Evolutionary conservation across 352 stramenopile genomes (phyloP).

Genomic region (Peronospora farinosa): DNA sequence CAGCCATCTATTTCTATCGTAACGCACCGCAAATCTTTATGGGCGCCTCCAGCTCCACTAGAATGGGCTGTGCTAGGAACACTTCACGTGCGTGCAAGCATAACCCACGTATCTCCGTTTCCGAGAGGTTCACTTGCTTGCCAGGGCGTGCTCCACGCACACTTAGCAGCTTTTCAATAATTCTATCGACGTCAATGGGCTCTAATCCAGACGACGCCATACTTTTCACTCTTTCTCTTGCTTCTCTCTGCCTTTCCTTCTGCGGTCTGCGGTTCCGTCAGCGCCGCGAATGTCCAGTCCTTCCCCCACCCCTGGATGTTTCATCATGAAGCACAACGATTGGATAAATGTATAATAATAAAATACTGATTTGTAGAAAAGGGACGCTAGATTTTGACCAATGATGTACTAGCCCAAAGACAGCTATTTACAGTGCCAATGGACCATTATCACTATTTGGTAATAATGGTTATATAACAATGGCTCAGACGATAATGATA

Average conservation of each 20-base stretch:
- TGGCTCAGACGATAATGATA: too few relatives aligned
- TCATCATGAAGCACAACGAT: slow-evolving; percentile 4
- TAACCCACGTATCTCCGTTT: slow-evolving; percentile 96
- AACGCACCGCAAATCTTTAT: slow-evolving; percentile 94
- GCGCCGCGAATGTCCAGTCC: slow-evolving; percentile 17
- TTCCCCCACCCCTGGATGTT: slow-evolving; percentile 19
- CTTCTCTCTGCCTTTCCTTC: slow-evolving; percentile 32
- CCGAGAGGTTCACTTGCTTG: slow-evolving; percentile 91
- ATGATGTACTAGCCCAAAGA: not conserved
- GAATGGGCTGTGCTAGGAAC: slow-evolving; percentile 97
- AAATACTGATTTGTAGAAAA: slow-evolving; percentile 10
- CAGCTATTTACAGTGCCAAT: not conserved
- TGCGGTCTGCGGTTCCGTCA: too few relatives aligned
- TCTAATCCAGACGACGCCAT: slow-evolving; percentile 57
- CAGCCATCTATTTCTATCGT: not conserved
- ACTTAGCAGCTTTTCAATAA: slow-evolving; percentile 88
- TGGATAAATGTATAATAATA: slow-evolving; percentile 4
- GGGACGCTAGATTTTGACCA: slow-evolving; percentile 6
- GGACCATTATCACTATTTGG: too few relatives aligned
- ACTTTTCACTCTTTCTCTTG: slow-evolving; percentile 12
- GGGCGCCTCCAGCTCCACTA: slow-evolving; percentile 97
- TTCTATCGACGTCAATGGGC: slow-evolving; percentile 77
- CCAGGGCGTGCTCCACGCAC: slow-evolving; percentile 83
- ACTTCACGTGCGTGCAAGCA: slow-evolving; percentile 95
- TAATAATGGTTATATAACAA: too few relatives aligned